These are phyloP conservation scores for Cadophora sp. DNA, from an alignment of 2,329 filamentous ascomycete genomes.

Conservation along the genomic window DNA sequence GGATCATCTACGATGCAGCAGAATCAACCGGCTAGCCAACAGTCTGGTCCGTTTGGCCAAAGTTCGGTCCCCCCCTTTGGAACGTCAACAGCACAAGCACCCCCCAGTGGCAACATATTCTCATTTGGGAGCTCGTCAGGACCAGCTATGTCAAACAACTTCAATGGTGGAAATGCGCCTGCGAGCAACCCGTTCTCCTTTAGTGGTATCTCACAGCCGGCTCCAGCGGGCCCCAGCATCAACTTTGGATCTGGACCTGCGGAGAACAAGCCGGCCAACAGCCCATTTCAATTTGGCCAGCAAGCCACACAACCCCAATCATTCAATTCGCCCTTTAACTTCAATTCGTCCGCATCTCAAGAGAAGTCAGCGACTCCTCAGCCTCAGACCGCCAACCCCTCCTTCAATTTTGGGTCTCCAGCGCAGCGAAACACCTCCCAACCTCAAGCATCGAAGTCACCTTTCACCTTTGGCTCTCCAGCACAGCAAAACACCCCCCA, in stretches of 20 bases:
- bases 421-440: background rate
- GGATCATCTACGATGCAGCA: slow-evolving; percentile 16
- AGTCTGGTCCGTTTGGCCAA: slow-evolving; percentile 4
- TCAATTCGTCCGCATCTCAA: slow-evolving; percentile 11
- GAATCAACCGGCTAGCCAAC: slow-evolving; percentile 8
- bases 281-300: slow-evolving; percentile 17
- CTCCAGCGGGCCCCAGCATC: slow-evolving; percentile 20
- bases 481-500: background rate
- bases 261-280: slow-evolving; percentile 19
- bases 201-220: slow-evolving; percentile 23
- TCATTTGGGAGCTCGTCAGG: slow-evolving; percentile 23
- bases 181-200: slow-evolving; percentile 30
- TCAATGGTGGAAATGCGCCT: slow-evolving; percentile 20
- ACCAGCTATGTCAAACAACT: slow-evolving; percentile 20
- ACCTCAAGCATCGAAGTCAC: slow-evolving; percentile 8
- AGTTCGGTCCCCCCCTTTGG: slow-evolving; percentile 24
- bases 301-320: slow-evolving; percentile 10
- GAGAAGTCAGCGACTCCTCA: background rate
- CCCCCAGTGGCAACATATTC: slow-evolving; percentile 20
- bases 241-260: slow-evolving; percentile 27
- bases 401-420: slow-evolving; percentile 22
- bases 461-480: slow-evolving; percentile 26
- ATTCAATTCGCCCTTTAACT: slow-evolving; percentile 13
- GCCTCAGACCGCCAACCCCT: slow-evolving; percentile 9
- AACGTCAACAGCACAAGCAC: slow-evolving; percentile 17